Evolutionary conservation across 805 yeast species (phyloP), one percentile per base, ranked within the genome.

Genomic region (Barnettozyma vustinii): DNA sequence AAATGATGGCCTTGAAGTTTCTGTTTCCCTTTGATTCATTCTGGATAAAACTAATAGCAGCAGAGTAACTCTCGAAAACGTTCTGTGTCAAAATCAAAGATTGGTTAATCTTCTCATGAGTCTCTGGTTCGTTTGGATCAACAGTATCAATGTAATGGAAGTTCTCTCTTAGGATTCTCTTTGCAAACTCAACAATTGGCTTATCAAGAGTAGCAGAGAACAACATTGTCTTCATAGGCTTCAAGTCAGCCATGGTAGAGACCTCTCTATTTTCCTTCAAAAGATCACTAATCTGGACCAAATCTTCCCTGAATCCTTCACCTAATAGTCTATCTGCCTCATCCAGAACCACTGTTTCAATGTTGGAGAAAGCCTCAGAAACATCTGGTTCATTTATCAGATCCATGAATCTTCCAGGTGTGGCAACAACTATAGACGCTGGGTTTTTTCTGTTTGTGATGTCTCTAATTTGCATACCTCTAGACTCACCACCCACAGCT

Each of bases 251-350:
- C 21, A 54, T 56, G 23, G 63, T 66, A 53, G 57, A 47, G 9
- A 54, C 52, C 5, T 52, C 47, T 47, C 69, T 66, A 16, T 71
- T 61, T 5, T 59, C 61, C 42, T 69, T 74, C 53, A 87, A 67
- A 36, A 59, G 64, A 12, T 69, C 68, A 40, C 84, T 77, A 48
- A 90, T 82, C 23, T 72, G 69, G 48, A 76, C 73, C 51, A 91
- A 72, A 53, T 80, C 84, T 37, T 75, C 78, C 58, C 78, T 81
- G 65, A 92, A 91, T 16, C 96, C 95, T 52, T 80, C 81, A 64
- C 85, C 94, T 52, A 91, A 73, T 45, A 91, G 69, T 58, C 94
- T 79, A 68, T 91, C 97, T 36, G 97, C 97, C 70, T 91, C 98
- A 66, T 91, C 97, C 54, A 88, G 79, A 37, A 90, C 83, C 52